Conservation (phyloP, 495 filamentous ascomycete species). For the Xylaria venustula region DNA sequence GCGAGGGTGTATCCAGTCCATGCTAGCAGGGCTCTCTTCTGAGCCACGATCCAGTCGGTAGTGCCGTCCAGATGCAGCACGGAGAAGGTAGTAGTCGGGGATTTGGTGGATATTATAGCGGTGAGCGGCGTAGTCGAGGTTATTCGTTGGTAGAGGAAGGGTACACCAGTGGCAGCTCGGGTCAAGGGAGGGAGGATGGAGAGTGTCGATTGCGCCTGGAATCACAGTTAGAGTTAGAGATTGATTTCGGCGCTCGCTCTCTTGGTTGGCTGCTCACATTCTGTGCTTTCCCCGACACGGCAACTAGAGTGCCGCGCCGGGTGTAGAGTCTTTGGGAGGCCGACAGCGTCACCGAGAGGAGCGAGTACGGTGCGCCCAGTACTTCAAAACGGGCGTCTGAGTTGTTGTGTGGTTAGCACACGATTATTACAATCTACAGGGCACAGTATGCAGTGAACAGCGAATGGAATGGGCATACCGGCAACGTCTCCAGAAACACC, state of each 20-base stretch:
- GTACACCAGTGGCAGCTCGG: constrained; percentile 74
- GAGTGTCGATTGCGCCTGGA: constrained; percentile 75
- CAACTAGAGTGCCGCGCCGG: constrained; percentile 84
- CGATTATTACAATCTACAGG: background rate
- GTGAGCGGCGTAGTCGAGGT: constrained; percentile 82
- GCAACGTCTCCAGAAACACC: constrained; percentile 36
- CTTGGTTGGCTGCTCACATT: too few species aligned
- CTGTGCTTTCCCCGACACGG: constrained; percentile 82
- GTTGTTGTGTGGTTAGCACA: constrained; percentile 13
- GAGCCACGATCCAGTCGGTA: constrained; percentile 92
- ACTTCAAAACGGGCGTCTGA: constrained; percentile 93
- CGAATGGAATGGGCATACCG: too few species aligned
- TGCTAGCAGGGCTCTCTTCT: constrained; percentile 80
- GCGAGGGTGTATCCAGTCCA: constrained; percentile 92
- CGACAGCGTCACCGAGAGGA: constrained; percentile 88
- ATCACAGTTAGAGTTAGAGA: constrained; percentile 11
- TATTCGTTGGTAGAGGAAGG: constrained; percentile 91
- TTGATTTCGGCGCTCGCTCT: too few species aligned
- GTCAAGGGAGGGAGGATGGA: constrained; percentile 81
- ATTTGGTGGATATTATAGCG: constrained; percentile 82
- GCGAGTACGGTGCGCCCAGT: constrained; percentile 81
- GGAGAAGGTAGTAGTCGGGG: constrained; percentile 77
- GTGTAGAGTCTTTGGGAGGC: constrained; percentile 92
- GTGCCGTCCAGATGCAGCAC: constrained; percentile 88
- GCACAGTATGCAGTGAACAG: too few species aligned